phyloP scores from a whole-genome alignment of 768 basidiomycete species.

The Auricularia auricula-judae region DNA sequence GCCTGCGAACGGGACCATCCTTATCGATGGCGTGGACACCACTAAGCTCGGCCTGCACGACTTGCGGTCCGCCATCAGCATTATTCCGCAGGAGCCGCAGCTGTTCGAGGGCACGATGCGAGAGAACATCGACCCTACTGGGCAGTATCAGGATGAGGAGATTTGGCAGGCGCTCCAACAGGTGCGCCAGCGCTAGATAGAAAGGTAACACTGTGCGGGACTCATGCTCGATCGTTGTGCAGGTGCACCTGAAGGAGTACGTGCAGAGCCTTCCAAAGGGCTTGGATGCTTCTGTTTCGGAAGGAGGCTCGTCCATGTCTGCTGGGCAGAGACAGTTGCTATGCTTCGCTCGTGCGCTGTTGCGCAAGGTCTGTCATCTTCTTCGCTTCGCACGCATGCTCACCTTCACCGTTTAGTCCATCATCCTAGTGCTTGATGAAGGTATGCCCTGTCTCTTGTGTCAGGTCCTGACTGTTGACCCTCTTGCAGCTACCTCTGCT shows the following conservation, averaged over 20 bases:
- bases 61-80: constrained; percentile 66
- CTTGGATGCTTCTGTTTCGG: constrained; percentile 62
- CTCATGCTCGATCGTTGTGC: neutral
- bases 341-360: constrained; percentile 77
- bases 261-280: constrained; percentile 53
- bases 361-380: constrained; percentile 46
- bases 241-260: constrained; percentile 62
- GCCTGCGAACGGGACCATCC: constrained; percentile 51
- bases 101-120: constrained; percentile 64
- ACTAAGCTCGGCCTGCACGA: constrained; percentile 66
- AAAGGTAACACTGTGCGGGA: neutral
- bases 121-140: constrained; percentile 85
- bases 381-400: neutral
- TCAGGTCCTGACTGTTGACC: no score
- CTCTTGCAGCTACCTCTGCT: constrained; percentile 60
- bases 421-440: constrained; percentile 90
- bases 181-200: constrained; percentile 19
- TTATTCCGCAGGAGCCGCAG: constrained; percentile 45
- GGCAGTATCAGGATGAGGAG: constrained; percentile 58
- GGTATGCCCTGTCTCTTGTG: constrained; percentile 26
- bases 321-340: constrained; percentile 80
- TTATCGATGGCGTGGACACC: constrained; percentile 69
- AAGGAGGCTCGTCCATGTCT: constrained; percentile 74
- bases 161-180: constrained; percentile 85
- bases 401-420: constrained; percentile 36